A percentile compares a stretch with the other conserved stretches of the same genome.
Conservation (phyloP, 2,329 filamentous ascomycete genomes). For the Pseudogymnoascus sp. region DNA sequence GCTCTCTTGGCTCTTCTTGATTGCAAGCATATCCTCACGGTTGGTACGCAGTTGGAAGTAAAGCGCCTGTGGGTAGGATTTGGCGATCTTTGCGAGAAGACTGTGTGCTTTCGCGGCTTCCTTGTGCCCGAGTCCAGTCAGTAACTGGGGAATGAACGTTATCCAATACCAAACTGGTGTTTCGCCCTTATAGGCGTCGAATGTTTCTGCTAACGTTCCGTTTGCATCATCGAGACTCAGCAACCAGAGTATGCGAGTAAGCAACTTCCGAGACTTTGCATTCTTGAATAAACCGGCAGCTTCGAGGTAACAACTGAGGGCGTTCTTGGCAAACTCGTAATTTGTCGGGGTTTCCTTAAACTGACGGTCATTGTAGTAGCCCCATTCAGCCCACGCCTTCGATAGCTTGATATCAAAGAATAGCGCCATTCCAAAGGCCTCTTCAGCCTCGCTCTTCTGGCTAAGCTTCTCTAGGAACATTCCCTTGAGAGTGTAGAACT, state of each 20-base stretch:
- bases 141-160: slow-evolving; percentile 92
- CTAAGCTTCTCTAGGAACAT: slow-evolving; percentile 97
- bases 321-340: slow-evolving; percentile 77
- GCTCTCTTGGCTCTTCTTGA: slow-evolving; percentile 79
- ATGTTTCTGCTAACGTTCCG: slow-evolving; percentile 73
- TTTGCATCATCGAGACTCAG: slow-evolving; percentile 87
- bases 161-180: slow-evolving; percentile 99
- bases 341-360: slow-evolving; percentile 87
- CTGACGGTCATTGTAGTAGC: slow-evolving; percentile 91
- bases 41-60: slow-evolving; percentile 95
- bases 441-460: slow-evolving; percentile 84
- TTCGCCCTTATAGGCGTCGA: slow-evolving; percentile 95
- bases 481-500: slow-evolving; percentile 98
- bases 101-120: slow-evolving; percentile 81
- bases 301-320: slow-evolving; percentile 91
- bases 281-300: slow-evolving; percentile 96
- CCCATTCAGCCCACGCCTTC: slow-evolving; percentile 99
- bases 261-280: slow-evolving; percentile 86
- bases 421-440: slow-evolving; percentile 87
- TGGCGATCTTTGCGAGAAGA: slow-evolving; percentile 87
- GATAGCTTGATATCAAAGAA: slow-evolving; percentile 94
- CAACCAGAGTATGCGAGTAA: slow-evolving; percentile 90
- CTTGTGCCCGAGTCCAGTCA: slow-evolving; percentile 84
- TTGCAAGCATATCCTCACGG: slow-evolving; percentile 83
- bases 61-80: slow-evolving; percentile 87